Conservation (phyloP, 371 early-diverging fungal genomes). For the Fennellomyces sp. region DNA sequence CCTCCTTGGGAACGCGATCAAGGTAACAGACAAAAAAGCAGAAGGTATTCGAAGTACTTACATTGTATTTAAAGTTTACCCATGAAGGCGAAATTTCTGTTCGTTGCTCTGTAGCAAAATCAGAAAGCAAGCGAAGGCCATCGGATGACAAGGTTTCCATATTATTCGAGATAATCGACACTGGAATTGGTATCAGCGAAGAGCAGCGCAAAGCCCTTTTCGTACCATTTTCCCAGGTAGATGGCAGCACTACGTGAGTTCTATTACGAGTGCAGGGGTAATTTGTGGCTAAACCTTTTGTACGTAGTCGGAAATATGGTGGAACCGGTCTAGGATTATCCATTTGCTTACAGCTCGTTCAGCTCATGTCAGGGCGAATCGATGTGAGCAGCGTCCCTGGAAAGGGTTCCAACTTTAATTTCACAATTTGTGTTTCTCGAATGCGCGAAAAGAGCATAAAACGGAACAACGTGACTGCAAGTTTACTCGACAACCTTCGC, state of each 20-base stretch:
- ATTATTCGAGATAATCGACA: conserved; percentile 47
- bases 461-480: conserved; percentile 15
- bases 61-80: no score
- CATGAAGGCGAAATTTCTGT: background rate
- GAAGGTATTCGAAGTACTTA: no score
- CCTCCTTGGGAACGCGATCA: conserved; percentile 43
- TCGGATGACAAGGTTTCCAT: conserved; percentile 7
- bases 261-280: no score
- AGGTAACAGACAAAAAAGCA: conserved; percentile 13
- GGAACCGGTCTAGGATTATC: conserved; percentile 68
- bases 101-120: conserved; percentile 8
- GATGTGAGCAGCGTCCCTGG: conserved; percentile 54
- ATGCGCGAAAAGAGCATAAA: conserved; percentile 32
- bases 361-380: conserved; percentile 59
- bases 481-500: conserved; percentile 20
- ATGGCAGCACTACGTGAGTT: conserved; percentile 41
- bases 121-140: no score
- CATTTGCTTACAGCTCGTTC: conserved; percentile 58
- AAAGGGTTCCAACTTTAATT: conserved; percentile 59
- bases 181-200: conserved; percentile 62
- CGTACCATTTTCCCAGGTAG: conserved; percentile 62
- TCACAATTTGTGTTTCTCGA: conserved; percentile 44
- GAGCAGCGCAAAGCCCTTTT: conserved; percentile 61
- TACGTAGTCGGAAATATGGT: conserved; percentile 61
- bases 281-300: no score